Evolutionary conservation across 1,284 basidiomycete species (phyloP), one percentile per base, ranked within the genome.

Genomic region (Cerioporus squamosus): DNA sequence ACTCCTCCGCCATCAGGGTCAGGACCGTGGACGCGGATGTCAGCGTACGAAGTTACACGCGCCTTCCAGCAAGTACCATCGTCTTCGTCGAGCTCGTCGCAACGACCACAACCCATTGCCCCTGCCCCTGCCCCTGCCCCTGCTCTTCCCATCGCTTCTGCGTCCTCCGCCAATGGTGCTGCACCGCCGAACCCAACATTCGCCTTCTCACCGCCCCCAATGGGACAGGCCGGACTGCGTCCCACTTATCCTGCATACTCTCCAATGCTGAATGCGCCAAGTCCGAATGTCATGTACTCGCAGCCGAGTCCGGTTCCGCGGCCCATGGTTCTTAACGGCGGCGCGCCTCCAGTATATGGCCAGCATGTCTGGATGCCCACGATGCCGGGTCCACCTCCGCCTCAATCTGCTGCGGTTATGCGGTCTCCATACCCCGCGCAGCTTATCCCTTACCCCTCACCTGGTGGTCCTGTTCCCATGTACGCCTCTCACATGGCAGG

Each of bases 21-120:
- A 18, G 74, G 78, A 44, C 76, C 79, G 9, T 82, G 88, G 33
- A 87, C 87, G 15, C 83, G 88, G 45, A 91, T 93, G 84, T 91
- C 90, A 12, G 75, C 88, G 40, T 85, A 86, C 60, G 91, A 93
- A 58, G 91, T 92, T 23, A 90, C 88, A 15, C 84, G 88, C 59
- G 89, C 90, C 23, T 93, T 93, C 75, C 91, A 93, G 68, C 87
- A 88, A 72, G 91, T 93, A 31, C 87, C 89, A 4, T 70, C 78
- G 2, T 72, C 87, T 1, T 77, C 86, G 14, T 73, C 79, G 8
- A 74, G 67, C 51, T 72, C 79, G 8, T 68, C 78, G 33, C 79
- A 79, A 59, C 77, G 81, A 17, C 33, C 33, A 17, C 33, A 36
- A 17, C 33, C 33, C 33, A 36, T 15, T 17, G 33, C 33, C 33